Evolutionary conservation across 208 protist genomes (phyloP), one percentile per base, ranked within the genome.

Genomic region (Tritrichomonas musculus): DNA sequence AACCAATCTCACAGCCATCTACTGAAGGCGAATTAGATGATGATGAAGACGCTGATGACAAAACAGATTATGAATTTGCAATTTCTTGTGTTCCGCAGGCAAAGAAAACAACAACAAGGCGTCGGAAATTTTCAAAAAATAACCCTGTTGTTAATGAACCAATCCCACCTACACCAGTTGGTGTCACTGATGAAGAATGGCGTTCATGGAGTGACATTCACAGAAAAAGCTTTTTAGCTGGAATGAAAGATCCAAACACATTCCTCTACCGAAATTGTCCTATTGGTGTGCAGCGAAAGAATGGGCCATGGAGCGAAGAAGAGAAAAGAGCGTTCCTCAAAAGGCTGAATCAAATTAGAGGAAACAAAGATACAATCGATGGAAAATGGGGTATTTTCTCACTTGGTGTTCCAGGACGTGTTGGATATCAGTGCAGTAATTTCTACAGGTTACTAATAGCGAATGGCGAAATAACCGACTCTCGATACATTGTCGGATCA

Each of bases 381-480:
- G 96, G 95, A 11, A 94, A 96, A 72, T 96, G 96, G 96, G 96
- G 96, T 64, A 93, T 96, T 9, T 96, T 96, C 82, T 93, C 94
- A 22, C 94, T 95, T 94, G 44, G 77, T n/a, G 96, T 96, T 69
- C 96, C 95, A 25, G 96, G 96, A 0, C 93, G 96, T 47, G 96
- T 96, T 22, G 96, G 96, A 11, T 96, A 96, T 69, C 96, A 96
- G 39, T 92, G 88, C 55, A 69, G 50, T 50, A 92, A 92, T 36
- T 92, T 72, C 33, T 92, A 92, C 33, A 22, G 88, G 1, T 13
- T 57, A 13, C 33, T 92, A 5, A 64, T 92, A n/a, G 13, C 25
- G 22, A 36, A 17, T 39, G 55, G 57, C 8, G 50, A 69, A 69
- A 47, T 92, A 33, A 14, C 49, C 33, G 88, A 92, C 47, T 92